Base-by-base conservation (phyloP, 768 basidiomycete species). In the Trametes punicea region DNA sequence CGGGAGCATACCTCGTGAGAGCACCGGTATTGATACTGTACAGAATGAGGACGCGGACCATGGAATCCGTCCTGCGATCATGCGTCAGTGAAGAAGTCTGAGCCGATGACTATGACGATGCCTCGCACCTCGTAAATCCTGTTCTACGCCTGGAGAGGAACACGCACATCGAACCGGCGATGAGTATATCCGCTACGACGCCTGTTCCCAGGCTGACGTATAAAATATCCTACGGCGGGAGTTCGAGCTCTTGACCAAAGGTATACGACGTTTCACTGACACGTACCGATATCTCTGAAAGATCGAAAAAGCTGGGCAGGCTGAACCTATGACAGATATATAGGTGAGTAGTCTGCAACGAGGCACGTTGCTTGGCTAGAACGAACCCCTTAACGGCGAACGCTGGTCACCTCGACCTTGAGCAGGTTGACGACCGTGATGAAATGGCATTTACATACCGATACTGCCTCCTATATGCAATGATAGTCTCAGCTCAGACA, bases 11-110 rank as follows among this genome's bases (percentile, higher is more conserved):
- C 65, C 64, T 63, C 15, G 67, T 68, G 46, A 68, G 47, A 33
- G 60, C 54, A 25, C 65, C 63, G 6, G 65, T 64, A 36, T 68
- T 66, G n/a, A 65, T 51, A 39, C 62, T 59, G 55, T 68, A 68
- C 42, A 66, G 27, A 38, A 66, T 64, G 11, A 68, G 50, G 13
- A 47, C 55, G 5, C 59, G 58, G n/a, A 66, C 51, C n/a, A 62
- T 57, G 13, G 56, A 60, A 36, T 62, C 47, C 26, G 61, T 59
- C 44, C 65, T 63, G 38, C 3, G 33, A 16, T 36, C n/a, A n/a
- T 34, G 21, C n/a, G 26, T 11, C 18, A 26, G 11, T 25, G 4
- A 25, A 13, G 3, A 5, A 26, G 42, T 8, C 42, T 29, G n/a
- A n/a, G 4, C 25, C 2, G 39, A 23, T 20, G 11, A 8, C 8